A percentile compares a stretch with the other conserved stretches of the same genome.
Conservation (phyloP, 192 early-diverging fungal species). For the Coemansia sp. region DNA sequence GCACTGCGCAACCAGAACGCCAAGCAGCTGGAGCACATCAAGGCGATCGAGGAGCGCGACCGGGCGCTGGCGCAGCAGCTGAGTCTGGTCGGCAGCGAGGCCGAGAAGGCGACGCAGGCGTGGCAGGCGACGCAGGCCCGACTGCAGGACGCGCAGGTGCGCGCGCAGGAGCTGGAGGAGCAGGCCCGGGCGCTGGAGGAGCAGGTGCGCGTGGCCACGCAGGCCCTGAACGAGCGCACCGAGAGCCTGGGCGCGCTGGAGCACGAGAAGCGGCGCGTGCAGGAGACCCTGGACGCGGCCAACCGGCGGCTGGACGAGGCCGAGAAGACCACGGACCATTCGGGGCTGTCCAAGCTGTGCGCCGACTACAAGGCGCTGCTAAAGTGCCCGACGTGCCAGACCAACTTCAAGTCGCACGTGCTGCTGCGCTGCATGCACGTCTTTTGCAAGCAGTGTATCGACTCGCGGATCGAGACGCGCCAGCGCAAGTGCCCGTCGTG, state of each 20-base stretch:
- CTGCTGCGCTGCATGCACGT: conserved; percentile 91
- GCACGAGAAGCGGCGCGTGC: conserved; percentile 53
- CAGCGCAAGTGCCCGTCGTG: conserved; percentile 95
- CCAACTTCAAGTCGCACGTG: conserved; percentile 78
- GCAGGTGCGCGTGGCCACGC: conserved; percentile 46
- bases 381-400: conserved; percentile 86
- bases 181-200: conserved; percentile 50
- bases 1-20: conserved; percentile 71
- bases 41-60: conserved; percentile 75
- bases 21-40: conserved; percentile 82
- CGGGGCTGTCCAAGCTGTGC: conserved; percentile 49
- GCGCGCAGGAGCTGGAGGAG: conserved; percentile 53
- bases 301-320: conserved; percentile 62
- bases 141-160: conserved; percentile 60
- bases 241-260: conserved; percentile 57
- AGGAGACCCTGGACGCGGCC: conserved; percentile 67
- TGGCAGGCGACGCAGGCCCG: conserved; percentile 57
- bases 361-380: conserved; percentile 70
- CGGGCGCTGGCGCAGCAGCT: conserved; percentile 64
- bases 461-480: conserved; percentile 75
- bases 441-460: conserved; percentile 92
- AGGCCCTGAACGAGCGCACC: conserved; percentile 62
- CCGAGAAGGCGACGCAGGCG: conserved; percentile 52
- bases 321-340: conserved; percentile 44
- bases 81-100: conserved; percentile 61